Evolutionary conservation across 805 yeast species (phyloP).

Genomic region (Metschnikowia vanudenii): DNA sequence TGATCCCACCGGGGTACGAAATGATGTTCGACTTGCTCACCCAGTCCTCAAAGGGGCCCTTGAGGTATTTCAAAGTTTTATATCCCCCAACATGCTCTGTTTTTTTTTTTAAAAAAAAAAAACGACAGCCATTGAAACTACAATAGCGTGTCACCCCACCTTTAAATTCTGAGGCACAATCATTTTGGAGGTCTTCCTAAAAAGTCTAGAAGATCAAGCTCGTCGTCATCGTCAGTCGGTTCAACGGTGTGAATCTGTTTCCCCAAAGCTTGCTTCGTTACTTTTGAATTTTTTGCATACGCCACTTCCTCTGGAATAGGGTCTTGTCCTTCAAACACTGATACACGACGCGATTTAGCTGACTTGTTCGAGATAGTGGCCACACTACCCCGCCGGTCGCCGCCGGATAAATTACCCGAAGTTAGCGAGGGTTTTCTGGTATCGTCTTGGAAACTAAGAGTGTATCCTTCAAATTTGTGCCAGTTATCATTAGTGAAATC

Average conservation of each 20-base stretch:
- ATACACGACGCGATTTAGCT: conserved; percentile 16
- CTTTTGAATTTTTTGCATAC: conserved; percentile 4
- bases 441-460: conserved; percentile 20
- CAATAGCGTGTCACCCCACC: no score
- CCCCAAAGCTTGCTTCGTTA: neutral
- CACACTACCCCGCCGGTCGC: conserved; percentile 15
- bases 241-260: neutral
- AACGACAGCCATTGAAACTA: no score
- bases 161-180: no score
- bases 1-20: no score
- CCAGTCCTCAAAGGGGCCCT: no score
- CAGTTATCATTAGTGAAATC: conserved; percentile 30
- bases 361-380: conserved; percentile 18
- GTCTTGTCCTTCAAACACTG: conserved; percentile 12
- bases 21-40: no score
- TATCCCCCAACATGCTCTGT: no score
- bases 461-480: conserved; percentile 29
- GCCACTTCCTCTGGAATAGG: conserved; percentile 18
- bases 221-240: conserved; percentile 20
- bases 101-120: no score
- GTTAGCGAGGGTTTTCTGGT: conserved; percentile 6
- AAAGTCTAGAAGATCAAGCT: conserved; percentile 49
- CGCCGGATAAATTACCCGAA: conserved; percentile 3
- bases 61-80: no score
- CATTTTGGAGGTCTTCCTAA: conserved; percentile 36